Evolutionary conservation across 305 asterid species (phyloP).

Genomic region (Fraxinus albicans): DNA sequence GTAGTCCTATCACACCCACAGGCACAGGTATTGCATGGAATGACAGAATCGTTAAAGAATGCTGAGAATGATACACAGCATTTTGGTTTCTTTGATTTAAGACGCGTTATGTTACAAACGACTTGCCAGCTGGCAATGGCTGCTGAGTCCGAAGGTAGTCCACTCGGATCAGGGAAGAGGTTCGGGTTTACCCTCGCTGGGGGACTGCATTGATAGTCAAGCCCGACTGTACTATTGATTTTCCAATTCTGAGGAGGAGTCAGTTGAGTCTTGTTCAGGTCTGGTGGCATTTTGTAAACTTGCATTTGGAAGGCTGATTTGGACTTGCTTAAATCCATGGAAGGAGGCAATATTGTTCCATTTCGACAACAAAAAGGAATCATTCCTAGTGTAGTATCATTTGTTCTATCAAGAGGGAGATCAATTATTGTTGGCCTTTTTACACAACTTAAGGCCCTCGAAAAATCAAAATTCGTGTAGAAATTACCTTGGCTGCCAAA

Average conservation of each 20-base stretch:
- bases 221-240: constrained; percentile 44
- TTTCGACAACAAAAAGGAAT: constrained; percentile 71
- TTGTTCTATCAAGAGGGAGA: constrained; percentile 54
- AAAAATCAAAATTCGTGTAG: constrained; percentile 47
- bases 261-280: constrained; percentile 46
- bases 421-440: constrained; percentile 63
- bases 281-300: constrained; percentile 76
- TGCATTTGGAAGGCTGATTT: constrained; percentile 57
- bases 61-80: constrained; percentile 82
- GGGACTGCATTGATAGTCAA: constrained; percentile 51
- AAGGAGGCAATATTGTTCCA: constrained; percentile 61
- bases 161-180: constrained; percentile 51
- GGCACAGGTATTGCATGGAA: constrained; percentile 82
- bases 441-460: constrained; percentile 51
- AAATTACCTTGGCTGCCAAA: constrained; percentile 53
- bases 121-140: constrained; percentile 71
- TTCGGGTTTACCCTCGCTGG: constrained; percentile 57
- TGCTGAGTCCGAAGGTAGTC: constrained; percentile 43
- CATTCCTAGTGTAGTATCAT: constrained; percentile 53
- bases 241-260: constrained; percentile 66
- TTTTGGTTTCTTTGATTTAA: constrained; percentile 29
- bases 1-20: constrained; percentile 50
- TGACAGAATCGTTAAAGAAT: constrained; percentile 59
- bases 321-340: constrained; percentile 51
- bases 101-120: constrained; percentile 51